Percentiles rank a stretch among this genome's conserved stretches.
Evolutionary conservation across 768 basidiomycete genomes (phyloP).

Genomic region (Mycena chlorophos): DNA sequence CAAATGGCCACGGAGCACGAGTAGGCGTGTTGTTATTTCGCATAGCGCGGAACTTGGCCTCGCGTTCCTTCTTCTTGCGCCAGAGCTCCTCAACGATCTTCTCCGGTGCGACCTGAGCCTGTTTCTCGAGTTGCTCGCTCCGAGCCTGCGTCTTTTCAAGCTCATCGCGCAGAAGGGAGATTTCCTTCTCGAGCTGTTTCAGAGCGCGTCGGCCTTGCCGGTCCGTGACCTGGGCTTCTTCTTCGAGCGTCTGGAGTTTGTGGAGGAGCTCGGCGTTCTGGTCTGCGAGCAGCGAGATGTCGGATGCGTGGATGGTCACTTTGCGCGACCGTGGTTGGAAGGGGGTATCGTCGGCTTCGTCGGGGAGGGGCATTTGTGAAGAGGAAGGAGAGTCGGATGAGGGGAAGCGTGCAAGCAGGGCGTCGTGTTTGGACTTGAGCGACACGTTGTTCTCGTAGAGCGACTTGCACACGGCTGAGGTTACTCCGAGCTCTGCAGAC

Average conservation of each 20-base stretch:
- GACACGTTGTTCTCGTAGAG: conserved; percentile 68
- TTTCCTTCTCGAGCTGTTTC: conserved; percentile 76
- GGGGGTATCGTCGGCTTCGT: conserved; percentile 19
- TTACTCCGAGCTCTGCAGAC: conserved; percentile 59
- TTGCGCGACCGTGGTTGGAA: conserved; percentile 39
- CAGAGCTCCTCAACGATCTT: conserved; percentile 44
- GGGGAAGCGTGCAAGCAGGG: conserved; percentile 65
- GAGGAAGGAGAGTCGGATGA: conserved; percentile 38
- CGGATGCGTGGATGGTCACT: conserved; percentile 65
- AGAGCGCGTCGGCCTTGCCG: conserved; percentile 67
- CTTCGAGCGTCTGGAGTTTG: conserved; percentile 75
- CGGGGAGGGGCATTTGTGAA: conserved; percentile 27
- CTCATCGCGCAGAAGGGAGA: conserved; percentile 69
- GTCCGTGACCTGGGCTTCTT: conserved; percentile 67
- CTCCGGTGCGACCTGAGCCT: conserved; percentile 48
- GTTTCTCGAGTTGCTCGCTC: conserved; percentile 72
- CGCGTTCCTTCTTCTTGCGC: conserved; percentile 51
- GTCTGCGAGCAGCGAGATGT: conserved; percentile 71
- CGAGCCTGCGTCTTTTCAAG: conserved; percentile 73
- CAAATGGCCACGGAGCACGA: conserved; percentile 24
- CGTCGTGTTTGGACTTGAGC: conserved; percentile 71
- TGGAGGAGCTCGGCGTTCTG: conserved; percentile 80
- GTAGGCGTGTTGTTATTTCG: conserved; percentile 39
- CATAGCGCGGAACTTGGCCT: conserved; percentile 55
- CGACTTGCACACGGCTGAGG: conserved; percentile 67